phyloP scores from a whole-genome alignment of 805 yeast genomes.

The Isabelozyma pseudorhagii region DNA sequence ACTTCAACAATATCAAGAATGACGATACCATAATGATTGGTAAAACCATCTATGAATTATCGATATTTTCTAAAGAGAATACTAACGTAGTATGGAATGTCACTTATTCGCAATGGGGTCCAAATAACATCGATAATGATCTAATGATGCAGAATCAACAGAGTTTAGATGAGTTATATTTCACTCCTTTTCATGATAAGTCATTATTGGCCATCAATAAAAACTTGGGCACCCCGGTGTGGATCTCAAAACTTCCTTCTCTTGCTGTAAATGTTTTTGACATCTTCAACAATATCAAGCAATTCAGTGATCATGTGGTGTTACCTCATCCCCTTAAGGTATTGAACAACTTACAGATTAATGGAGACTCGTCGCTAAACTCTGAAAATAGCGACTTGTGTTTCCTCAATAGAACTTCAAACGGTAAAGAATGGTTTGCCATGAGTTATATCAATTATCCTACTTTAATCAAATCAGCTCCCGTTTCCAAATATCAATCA shows the following conservation, averaged over 20 bases:
- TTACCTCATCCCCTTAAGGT: constrained; percentile 68
- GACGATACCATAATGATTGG: constrained; percentile 56
- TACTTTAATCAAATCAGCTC: constrained; percentile 76
- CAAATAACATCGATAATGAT: constrained; percentile 75
- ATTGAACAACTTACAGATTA: constrained; percentile 27
- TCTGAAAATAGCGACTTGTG: constrained; percentile 34
- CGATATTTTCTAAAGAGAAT: constrained; percentile 71
- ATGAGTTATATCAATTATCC: constrained; percentile 78
- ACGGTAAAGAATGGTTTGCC: constrained; percentile 77
- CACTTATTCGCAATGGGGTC: constrained; percentile 86
- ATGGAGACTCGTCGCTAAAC: constrained; percentile 9
- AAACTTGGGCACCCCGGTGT: constrained; percentile 65
- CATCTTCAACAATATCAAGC: constrained; percentile 39
- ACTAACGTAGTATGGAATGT: constrained; percentile 71
- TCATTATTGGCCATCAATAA: constrained; percentile 74
- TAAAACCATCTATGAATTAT: constrained; percentile 65
- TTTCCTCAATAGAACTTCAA: constrained; percentile 66
- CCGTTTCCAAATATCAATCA: constrained; percentile 60
- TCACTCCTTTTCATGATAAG: constrained; percentile 81
- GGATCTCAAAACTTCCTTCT: constrained; percentile 75
- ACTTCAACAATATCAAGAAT: constrained; percentile 8
- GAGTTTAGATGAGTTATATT: constrained; percentile 70
- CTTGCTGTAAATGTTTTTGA: constrained; percentile 80
- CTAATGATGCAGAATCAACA: constrained; percentile 38
- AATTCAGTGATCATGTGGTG: constrained; percentile 38